Evolutionary conservation across 2,329 filamentous ascomycete species (phyloP).

Genomic region (Hymenotorrendiella dingleyae): DNA sequence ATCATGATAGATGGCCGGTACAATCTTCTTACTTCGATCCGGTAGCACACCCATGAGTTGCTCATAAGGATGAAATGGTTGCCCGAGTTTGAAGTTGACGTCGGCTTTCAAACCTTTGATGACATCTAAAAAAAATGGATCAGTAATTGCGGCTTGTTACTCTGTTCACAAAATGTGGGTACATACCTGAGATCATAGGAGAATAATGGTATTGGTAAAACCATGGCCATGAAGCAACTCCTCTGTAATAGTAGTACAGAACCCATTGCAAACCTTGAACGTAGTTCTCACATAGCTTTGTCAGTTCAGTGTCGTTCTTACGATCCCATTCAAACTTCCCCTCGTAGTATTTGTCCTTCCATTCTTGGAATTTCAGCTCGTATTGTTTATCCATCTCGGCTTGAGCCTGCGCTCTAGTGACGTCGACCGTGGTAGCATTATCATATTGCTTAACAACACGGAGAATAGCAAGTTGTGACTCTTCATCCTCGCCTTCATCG

Average conservation of each 20-base stretch:
- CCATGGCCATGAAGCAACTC: constrained; percentile 98
- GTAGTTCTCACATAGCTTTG: constrained; percentile 85
- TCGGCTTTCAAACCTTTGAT: constrained; percentile 80
- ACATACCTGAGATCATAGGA: constrained; percentile 80
- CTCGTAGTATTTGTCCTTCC: constrained; percentile 92
- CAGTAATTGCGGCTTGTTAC: no score
- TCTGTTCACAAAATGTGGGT: neutral
- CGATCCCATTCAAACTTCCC: constrained; percentile 87
- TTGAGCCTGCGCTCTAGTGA: constrained; percentile 73
- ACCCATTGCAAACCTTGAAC: constrained; percentile 98
- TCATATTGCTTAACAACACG: constrained; percentile 88
- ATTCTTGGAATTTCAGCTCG: constrained; percentile 79
- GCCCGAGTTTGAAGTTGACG: constrained; percentile 86
- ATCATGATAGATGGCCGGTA: constrained; percentile 78
- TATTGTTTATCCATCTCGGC: constrained; percentile 78
- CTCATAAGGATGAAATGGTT: constrained; percentile 91
- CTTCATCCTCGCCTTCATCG: constrained; percentile 73
- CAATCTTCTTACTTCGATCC: constrained; percentile 95
- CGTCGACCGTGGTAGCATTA: constrained; percentile 77
- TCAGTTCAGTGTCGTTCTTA: constrained; percentile 74
- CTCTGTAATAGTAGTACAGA: constrained; percentile 94
- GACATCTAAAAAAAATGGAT: constrained; percentile 54
- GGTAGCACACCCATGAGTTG: constrained; percentile 98
- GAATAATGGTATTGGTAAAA: constrained; percentile 97
- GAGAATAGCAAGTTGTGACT: constrained; percentile 74